Conservation (phyloP, 352 stramenopile genomes). For the Globisporangium iwayamae region DNA sequence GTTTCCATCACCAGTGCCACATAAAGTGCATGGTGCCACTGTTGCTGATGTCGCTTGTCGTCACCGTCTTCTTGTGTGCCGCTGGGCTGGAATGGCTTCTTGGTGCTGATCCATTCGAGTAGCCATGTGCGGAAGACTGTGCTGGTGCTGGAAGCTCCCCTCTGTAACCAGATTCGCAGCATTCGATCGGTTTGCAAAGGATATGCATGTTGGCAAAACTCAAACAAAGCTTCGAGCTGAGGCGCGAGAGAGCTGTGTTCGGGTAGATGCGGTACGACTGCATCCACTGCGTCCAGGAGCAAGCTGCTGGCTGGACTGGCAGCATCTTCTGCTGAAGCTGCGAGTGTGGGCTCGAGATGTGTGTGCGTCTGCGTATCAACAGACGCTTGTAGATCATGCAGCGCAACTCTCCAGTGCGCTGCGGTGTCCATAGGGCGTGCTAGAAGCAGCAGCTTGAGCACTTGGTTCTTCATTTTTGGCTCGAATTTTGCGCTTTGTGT, state of each 20-base stretch:
- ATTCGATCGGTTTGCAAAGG: slow-evolving; percentile 21
- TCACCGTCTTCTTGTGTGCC: background rate
- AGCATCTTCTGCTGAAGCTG: background rate
- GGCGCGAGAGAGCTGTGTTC: slow-evolving; percentile 36
- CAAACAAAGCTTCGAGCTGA: slow-evolving; percentile 31
- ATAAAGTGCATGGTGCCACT: slow-evolving; percentile 35
- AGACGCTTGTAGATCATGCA: background rate
- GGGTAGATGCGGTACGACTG: slow-evolving; percentile 39
- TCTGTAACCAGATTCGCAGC: slow-evolving; percentile 28
- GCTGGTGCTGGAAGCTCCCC: slow-evolving; percentile 5
- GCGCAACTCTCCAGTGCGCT: slow-evolving; percentile 19
- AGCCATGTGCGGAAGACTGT: slow-evolving; percentile 37
- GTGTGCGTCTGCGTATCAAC: background rate
- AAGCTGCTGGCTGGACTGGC: slow-evolving; percentile 4
- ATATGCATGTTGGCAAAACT: slow-evolving; percentile 25
- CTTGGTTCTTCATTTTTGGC: slow-evolving; percentile 8
- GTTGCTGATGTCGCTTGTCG: slow-evolving; percentile 24
- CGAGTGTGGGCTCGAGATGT: background rate
- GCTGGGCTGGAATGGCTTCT: slow-evolving; percentile 4
- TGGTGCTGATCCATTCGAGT: slow-evolving; percentile 23
- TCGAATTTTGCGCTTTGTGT: background rate
- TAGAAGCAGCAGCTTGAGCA: slow-evolving; percentile 28
- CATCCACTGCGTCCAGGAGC: slow-evolving; percentile 23
- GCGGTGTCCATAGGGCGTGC: slow-evolving; percentile 22
- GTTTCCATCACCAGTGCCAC: slow-evolving; percentile 32